Base-by-base conservation (phyloP, 371 early-diverging fungal species). In the Mucor lusitanicus region DNA sequence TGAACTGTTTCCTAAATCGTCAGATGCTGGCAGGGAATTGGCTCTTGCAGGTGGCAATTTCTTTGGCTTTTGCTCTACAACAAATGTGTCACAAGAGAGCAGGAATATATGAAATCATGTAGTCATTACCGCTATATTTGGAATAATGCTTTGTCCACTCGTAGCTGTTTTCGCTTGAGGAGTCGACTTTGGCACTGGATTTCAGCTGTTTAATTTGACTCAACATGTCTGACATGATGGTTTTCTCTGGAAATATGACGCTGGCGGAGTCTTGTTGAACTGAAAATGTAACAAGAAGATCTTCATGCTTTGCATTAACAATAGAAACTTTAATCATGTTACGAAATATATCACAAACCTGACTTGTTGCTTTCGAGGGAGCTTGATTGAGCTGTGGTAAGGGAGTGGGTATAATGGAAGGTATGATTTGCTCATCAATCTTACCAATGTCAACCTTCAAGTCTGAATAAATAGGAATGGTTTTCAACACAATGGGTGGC, bases 101-200 rank as follows among this genome's bases (percentile, higher is more conserved):
- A 27, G 4, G 12, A 3, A 27, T 27, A 50, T 23, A 25, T 53
- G 27, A 25, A 11, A 21, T 27, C 40, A 53, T 27, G n/a, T 28
- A 53, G 32, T 33, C 30, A 30, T 35, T 28, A 44, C 57, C 27
- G 46, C 68, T 48, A 39, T 62, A 67, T 42, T 71, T 68, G 23
- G 46, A 27, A 59, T 78, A 78, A 0, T 57, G 59, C 12, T 76
- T 65, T 7, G 64, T 40, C 81, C 81, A 81, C 12, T 68, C 67
- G 55, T 71, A 73, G 25, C 59, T 66, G 40, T 39, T 17, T 17
- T 59, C 64, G 11, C 57, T 59, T 25, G 33, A 35, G 15, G 72
- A 58, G 35, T 54, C 50, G 2, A 62, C 46, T 17, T 59, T 30
- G 8, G 74, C 73, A 17, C 50, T 28, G 3, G 59, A 21, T 55